These are phyloP conservation scores for Euryodendron excelsum DNA, from an alignment of 148 eudicot species.

Conservation along the genomic window DNA sequence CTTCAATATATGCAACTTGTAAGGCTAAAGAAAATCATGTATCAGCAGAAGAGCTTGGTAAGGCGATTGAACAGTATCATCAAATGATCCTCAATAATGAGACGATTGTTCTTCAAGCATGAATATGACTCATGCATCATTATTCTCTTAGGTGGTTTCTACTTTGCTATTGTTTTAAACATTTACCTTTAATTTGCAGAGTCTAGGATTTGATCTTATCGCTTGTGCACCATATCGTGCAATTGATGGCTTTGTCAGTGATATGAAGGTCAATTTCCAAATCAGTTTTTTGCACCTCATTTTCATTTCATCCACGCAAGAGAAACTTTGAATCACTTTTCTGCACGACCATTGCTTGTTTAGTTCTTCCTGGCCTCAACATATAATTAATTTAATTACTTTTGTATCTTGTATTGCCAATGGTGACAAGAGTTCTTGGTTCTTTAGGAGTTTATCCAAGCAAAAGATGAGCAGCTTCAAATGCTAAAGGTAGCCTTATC, in stretches of 20 bases:
- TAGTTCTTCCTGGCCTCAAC: not conserved
- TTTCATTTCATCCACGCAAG: not conserved
- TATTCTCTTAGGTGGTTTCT: constrained; percentile 3
- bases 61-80: constrained; percentile 82
- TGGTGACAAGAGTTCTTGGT: constrained; percentile 12
- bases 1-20: constrained; percentile 94
- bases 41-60: constrained; percentile 98
- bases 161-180: constrained; percentile 15
- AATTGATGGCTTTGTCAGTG: constrained; percentile 77
- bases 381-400: not conserved
- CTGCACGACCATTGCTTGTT: not conserved
- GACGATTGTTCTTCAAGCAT: constrained; percentile 96
- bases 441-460: constrained; percentile 67
- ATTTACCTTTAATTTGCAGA: constrained; percentile 49
- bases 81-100: constrained; percentile 86
- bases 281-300: not conserved
- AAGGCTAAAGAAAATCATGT: constrained; percentile 99
- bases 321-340: not conserved
- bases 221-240: constrained; percentile 92
- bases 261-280: constrained; percentile 65
- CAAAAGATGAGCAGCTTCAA: constrained; percentile 51
- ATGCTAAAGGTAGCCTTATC: constrained; percentile 75
- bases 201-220: constrained; percentile 92
- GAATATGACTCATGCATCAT: constrained; percentile 8
- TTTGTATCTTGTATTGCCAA: constrained; percentile 7